Base-by-base conservation (phyloP, 1,139 yeast species). In the Kodamaea sp. region DNA sequence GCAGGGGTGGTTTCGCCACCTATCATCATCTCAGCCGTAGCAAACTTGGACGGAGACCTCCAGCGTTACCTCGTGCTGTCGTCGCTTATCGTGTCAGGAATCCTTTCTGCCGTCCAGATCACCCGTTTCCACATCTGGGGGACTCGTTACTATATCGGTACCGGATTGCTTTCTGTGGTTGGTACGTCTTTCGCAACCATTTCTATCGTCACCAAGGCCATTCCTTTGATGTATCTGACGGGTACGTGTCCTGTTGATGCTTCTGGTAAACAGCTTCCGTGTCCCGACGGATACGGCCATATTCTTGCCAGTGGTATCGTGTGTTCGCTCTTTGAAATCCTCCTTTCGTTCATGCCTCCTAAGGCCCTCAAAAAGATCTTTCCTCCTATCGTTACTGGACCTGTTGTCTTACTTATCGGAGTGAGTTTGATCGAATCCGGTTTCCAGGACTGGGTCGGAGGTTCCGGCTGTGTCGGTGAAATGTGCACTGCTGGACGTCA, bases 1-100 rank as follows among this genome's bases (percentile, higher is more conserved):
- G 96, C 95, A 7, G 96, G 96, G 51, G 78, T 89, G 31, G 83
- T 84, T 26, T 70, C 95, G n/a, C 95, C 96, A 5, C 94, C 96
- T 2, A 62, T 87, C 37, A 67, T 86, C 48, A 83, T 85, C 31
- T 66, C 89, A 1, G 50, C 66, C 7, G 61, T 74, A 18, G 89
- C 90, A 15, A 72, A 83, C 56, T 68, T 88, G 37, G 61, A 59
- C 21, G 45, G 65, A 12, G 71, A 59, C 3, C 43, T 65, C 13
- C 73, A 78, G 32, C 82, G 85, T 51, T 88, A 87, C 59, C 64
- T 89, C 47, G 95, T 89, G 16, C 80, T 90, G 22, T 79, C 82
- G 4, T 78, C 95, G 1, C 69, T 89, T 44, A 83, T 89, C 46
- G 78, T 76, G 21, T 80, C 90, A 6, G 96, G 94, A 6, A 48